Evolutionary conservation across 208 protist species (phyloP).

Genomic region (Herpetomonas tarakana): DNA sequence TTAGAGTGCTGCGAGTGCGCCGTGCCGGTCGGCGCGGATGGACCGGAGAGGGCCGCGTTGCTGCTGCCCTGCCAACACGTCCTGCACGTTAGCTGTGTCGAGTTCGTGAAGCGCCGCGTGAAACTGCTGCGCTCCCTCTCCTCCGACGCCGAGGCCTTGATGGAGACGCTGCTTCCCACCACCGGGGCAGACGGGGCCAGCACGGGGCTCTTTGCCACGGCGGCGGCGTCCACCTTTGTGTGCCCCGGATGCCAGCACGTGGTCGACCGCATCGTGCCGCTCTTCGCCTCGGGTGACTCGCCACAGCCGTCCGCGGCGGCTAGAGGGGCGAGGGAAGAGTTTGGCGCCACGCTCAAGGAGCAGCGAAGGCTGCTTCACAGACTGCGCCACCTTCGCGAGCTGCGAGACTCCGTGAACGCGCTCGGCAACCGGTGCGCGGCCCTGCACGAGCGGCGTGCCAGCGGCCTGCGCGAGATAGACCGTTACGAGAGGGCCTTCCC

Average conservation of each 20-base stretch:
- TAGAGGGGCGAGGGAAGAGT: slow-evolving; percentile 1
- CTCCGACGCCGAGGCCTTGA: not conserved
- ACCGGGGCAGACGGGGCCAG: not conserved
- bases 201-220: not conserved
- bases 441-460: slow-evolving; percentile 48
- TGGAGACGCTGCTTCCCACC: not conserved
- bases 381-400: slow-evolving; percentile 37
- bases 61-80: slow-evolving; percentile 84
- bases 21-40: slow-evolving; percentile 54
- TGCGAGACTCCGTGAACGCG: slow-evolving; percentile 32
- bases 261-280: slow-evolving; percentile 43
- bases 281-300: slow-evolving; percentile 32
- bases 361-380: slow-evolving; percentile 51
- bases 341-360: slow-evolving; percentile 15
- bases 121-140: slow-evolving; percentile 19
- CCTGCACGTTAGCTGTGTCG: slow-evolving; percentile 70
- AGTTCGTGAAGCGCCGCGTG: slow-evolving; percentile 48
- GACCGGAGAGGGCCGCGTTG: slow-evolving; percentile 52
- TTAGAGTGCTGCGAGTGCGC: slow-evolving; percentile 79
- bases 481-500: slow-evolving; percentile 48
- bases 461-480: slow-evolving; percentile 41
- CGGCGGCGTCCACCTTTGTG: slow-evolving; percentile 13
- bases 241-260: slow-evolving; percentile 48
- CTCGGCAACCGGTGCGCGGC: slow-evolving; percentile 56
- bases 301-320: not conserved